Evolutionary conservation across 306 rosid genomes (phyloP).

Genomic region (Lablab purpureus): DNA sequence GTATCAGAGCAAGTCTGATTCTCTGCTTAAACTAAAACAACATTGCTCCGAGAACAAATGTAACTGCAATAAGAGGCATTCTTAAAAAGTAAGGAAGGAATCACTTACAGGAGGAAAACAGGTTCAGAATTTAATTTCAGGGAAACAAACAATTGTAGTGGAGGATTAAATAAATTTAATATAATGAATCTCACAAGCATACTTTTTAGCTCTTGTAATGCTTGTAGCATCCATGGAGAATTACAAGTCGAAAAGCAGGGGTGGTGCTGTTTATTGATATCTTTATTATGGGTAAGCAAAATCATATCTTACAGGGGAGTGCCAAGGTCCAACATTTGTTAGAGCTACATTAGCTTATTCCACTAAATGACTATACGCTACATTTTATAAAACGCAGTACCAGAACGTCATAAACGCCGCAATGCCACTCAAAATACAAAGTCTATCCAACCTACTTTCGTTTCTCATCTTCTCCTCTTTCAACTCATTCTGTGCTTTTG

Average conservation of each 20-base stretch:
- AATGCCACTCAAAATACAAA: conserved; percentile 52
- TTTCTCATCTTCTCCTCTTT: conserved; percentile 83
- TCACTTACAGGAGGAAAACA: not conserved
- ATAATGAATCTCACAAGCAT: not conserved
- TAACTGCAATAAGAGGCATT: not conserved
- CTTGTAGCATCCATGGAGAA: not conserved
- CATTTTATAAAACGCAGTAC: conserved; percentile 54
- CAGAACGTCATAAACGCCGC: conserved; percentile 55
- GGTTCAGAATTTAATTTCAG: not conserved
- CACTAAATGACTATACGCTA: conserved; percentile 30
- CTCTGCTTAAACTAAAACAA: too few species aligned
- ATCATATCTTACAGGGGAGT: conserved; percentile 44
- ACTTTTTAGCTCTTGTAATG: not conserved
- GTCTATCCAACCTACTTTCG: conserved; percentile 67
- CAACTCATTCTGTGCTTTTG: conserved; percentile 73
- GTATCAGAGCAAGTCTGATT: too few species aligned
- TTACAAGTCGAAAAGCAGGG: not conserved
- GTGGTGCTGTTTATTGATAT: not conserved
- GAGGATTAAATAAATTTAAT: not conserved
- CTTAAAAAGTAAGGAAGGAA: not conserved
- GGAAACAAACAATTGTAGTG: not conserved
- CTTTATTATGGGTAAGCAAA: conserved; percentile 46
- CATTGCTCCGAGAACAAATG: not conserved
- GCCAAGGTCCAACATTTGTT: conserved; percentile 39
- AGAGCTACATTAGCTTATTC: conserved; percentile 44